Evolutionary conservation across 2,329 filamentous ascomycete species (phyloP).

Genomic region (Alternaria gaisen): DNA sequence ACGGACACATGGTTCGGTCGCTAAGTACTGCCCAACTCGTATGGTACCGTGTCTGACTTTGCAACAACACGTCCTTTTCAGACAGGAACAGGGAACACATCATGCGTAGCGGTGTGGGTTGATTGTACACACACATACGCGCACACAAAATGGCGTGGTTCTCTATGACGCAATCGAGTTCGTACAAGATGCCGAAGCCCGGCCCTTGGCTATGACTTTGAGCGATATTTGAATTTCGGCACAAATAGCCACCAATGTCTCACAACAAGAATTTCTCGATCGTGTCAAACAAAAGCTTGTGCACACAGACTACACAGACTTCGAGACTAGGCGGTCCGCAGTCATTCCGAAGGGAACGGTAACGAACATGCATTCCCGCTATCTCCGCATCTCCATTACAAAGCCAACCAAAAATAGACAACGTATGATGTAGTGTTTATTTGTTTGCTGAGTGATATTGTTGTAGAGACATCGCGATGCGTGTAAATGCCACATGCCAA

Average conservation of each 20-base stretch:
- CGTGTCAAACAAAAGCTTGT: constrained; percentile 2
- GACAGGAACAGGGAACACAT: background rate
- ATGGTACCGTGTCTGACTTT: background rate
- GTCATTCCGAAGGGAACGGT: constrained; percentile 3
- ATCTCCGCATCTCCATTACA: constrained; percentile 1
- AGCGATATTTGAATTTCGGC: constrained; percentile 3
- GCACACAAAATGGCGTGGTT: background rate
- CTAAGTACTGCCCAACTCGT: constrained; percentile 4
- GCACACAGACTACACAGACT: background rate
- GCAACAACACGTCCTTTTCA: background rate
- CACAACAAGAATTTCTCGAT: background rate
- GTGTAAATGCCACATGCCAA: background rate
- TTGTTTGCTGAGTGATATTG: background rate
- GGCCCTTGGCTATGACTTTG: background rate
- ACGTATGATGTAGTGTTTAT: background rate
- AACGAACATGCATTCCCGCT: constrained; percentile 3
- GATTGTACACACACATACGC: background rate
- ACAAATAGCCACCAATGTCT: constrained; percentile 5
- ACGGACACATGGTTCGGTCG: background rate
- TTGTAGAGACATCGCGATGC: background rate
- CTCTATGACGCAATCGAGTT: background rate
- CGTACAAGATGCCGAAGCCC: background rate
- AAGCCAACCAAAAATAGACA: background rate
- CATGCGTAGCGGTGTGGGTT: background rate
- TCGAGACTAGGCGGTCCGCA: background rate